phyloP scores from a whole-genome alignment of 805 yeast species.

The Myxozyma monticola region DNA sequence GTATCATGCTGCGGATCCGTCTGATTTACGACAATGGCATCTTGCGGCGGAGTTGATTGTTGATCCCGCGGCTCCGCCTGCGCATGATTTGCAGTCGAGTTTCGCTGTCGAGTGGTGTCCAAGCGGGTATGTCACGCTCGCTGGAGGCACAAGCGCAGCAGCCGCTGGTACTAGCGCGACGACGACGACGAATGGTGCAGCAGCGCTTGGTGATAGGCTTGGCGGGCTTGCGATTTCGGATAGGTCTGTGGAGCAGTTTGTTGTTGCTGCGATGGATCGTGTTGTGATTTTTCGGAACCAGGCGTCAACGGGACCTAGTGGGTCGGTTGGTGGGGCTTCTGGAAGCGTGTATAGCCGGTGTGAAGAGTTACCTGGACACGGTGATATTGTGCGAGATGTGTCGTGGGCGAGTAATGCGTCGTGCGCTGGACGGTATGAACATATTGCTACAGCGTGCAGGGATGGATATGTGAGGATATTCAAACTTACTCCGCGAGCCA shows the following conservation, averaged over 20 bases:
- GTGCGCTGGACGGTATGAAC: constrained; percentile 69
- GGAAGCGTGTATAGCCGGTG: constrained; percentile 5
- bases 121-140: constrained; percentile 8
- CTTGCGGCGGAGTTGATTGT: constrained; percentile 61
- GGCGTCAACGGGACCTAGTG: background rate
- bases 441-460: constrained; percentile 92
- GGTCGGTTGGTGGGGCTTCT: constrained; percentile 49
- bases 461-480: constrained; percentile 90
- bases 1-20: constrained; percentile 86
- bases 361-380: constrained; percentile 67
- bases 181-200: background rate
- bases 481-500: constrained; percentile 49
- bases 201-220: background rate
- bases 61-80: background rate
- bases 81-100: constrained; percentile 22
- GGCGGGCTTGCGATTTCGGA: constrained; percentile 73
- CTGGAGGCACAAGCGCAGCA: background rate
- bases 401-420: constrained; percentile 27
- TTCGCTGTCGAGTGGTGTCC: constrained; percentile 28
- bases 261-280: constrained; percentile 82
- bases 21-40: constrained; percentile 83
- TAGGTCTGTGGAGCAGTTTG: constrained; percentile 78
- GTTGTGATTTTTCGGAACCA: constrained; percentile 70
- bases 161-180: background rate
- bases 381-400: constrained; percentile 24